Conservation (phyloP, 768 basidiomycete genomes). For the Suillus discolor region DNA sequence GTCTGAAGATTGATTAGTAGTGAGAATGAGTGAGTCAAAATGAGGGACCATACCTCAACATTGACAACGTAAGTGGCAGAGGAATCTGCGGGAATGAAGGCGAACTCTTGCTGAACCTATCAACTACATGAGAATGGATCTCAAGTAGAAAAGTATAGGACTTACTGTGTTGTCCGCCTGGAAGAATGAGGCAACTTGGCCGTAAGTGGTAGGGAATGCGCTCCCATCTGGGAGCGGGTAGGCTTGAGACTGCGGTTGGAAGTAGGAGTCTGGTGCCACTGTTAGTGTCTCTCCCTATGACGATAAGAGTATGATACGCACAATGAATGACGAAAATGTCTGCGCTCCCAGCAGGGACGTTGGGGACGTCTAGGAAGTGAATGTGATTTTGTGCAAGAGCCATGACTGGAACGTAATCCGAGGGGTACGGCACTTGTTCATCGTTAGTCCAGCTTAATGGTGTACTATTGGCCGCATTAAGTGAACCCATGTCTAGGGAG, state of each 20-base stretch:
- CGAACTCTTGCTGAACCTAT: slow-evolving; percentile 73
- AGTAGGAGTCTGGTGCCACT: slow-evolving; percentile 60
- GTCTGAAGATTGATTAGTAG: slow-evolving; percentile 35
- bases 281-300: neutral
- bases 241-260: slow-evolving; percentile 69
- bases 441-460: slow-evolving; percentile 68
- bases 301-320: slow-evolving; percentile 36
- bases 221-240: slow-evolving; percentile 51
- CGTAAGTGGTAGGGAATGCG: slow-evolving; percentile 67
- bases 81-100: slow-evolving; percentile 76
- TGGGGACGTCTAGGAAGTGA: slow-evolving; percentile 77
- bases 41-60: slow-evolving; percentile 50
- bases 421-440: slow-evolving; percentile 55
- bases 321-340: slow-evolving; percentile 90
- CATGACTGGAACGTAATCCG: slow-evolving; percentile 71
- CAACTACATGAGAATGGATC: neutral
- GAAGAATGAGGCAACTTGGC: slow-evolving; percentile 74
- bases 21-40: neutral
- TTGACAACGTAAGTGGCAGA: slow-evolving; percentile 74
- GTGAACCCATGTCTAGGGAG: slow-evolving; percentile 66
- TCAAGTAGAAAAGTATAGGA: neutral
- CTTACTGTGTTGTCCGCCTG: slow-evolving; percentile 47
- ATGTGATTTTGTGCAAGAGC: slow-evolving; percentile 87
- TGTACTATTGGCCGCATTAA: slow-evolving; percentile 61
- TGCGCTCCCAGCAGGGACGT: slow-evolving; percentile 64